A percentile compares a stretch with the other conserved stretches of the same genome.
Conservation (phyloP, 1,284 basidiomycete genomes). For the Tilletia setariae region DNA sequence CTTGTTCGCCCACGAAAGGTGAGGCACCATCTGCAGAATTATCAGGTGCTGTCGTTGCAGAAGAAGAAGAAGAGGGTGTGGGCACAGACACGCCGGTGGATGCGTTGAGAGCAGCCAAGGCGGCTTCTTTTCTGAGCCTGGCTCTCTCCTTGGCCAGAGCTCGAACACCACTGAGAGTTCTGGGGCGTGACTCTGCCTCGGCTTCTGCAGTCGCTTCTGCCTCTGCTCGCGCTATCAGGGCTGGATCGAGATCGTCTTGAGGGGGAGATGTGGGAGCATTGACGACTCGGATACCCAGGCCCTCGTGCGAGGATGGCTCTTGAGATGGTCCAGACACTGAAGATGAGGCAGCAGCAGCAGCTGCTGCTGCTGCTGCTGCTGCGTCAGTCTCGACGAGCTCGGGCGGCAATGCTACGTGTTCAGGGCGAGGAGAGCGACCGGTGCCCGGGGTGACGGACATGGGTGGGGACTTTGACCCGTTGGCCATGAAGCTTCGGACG, state of each 20-base stretch:
- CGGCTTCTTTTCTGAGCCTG: slow-evolving; percentile 3
- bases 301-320: neutral
- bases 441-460: neutral
- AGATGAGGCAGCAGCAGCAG: neutral
- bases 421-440: neutral
- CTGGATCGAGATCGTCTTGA: neutral
- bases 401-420: neutral
- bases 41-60: neutral
- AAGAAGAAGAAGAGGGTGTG: neutral
- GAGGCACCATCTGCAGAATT: neutral
- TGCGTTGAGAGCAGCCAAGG: slow-evolving; percentile 8
- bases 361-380: neutral
- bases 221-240: slow-evolving; percentile 6
- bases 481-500: neutral
- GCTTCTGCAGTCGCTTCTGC: slow-evolving; percentile 3
- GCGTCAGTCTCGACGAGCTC: no score
- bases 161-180: slow-evolving; percentile 5
- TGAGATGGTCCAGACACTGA: neutral
- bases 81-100: neutral
- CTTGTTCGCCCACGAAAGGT: neutral
- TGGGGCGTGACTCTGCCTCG: neutral
- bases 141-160: slow-evolving; percentile 11
- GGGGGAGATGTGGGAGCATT: neutral
- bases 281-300: slow-evolving; percentile 3
- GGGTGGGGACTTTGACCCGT: neutral